Evolutionary conservation across 805 yeast species (phyloP).

Genomic region (Lipomyces yamanashiensis): DNA sequence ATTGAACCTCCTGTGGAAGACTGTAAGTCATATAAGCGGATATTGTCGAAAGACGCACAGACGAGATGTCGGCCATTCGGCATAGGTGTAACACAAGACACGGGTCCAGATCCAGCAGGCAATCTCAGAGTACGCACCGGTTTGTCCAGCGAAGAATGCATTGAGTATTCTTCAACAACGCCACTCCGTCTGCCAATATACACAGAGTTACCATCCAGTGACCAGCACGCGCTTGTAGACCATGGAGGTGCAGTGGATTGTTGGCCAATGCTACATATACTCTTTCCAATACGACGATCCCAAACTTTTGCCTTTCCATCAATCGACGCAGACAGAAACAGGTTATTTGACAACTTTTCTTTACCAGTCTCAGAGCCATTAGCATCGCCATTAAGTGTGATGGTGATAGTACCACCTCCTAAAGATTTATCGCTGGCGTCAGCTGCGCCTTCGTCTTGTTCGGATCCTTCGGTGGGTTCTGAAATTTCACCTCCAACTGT

Average conservation of each 20-base stretch:
- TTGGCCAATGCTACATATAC: constrained; percentile 55
- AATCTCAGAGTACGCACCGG: constrained; percentile 67
- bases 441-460: not conserved
- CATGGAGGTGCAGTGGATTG: constrained; percentile 84
- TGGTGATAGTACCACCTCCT: constrained; percentile 3
- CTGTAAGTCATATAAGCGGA: constrained; percentile 78
- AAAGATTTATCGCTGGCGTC: not conserved
- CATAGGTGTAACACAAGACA: constrained; percentile 75
- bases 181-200: constrained; percentile 91
- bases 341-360: constrained; percentile 45
- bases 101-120: constrained; percentile 90
- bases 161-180: constrained; percentile 50
- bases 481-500: not conserved
- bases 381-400: constrained; percentile 7
- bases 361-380: constrained; percentile 13
- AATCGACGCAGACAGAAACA: constrained; percentile 78
- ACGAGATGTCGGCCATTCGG: constrained; percentile 79
- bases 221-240: constrained; percentile 63
- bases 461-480: not conserved
- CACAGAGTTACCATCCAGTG: constrained; percentile 74
- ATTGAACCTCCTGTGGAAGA: constrained; percentile 7
- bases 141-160: constrained; percentile 47
- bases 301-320: constrained; percentile 83
- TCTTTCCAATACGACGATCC: constrained; percentile 65
- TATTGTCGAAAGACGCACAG: constrained; percentile 89